phyloP scores from a whole-genome alignment of 495 filamentous ascomycete species.

The Penicillium goetzii region DNA sequence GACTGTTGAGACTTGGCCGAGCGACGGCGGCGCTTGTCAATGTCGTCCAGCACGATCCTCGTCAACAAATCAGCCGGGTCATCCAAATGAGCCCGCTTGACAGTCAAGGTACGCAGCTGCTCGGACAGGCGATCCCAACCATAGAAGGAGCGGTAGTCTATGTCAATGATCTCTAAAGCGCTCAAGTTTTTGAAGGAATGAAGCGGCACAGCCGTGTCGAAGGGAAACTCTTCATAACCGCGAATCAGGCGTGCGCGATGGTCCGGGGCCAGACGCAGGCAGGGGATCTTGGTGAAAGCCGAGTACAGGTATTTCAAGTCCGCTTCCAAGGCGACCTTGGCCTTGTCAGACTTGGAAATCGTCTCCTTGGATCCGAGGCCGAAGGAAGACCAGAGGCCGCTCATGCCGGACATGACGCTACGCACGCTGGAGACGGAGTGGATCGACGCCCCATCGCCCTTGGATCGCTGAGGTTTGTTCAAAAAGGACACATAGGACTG shows the following conservation, averaged over 20 bases:
- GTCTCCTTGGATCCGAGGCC: constrained; percentile 75
- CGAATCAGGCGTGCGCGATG: constrained; percentile 84
- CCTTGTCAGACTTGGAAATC: constrained; percentile 78
- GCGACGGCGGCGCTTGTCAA: constrained; percentile 84
- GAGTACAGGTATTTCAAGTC: constrained; percentile 97
- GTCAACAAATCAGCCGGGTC: constrained; percentile 89
- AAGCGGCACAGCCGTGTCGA: constrained; percentile 95
- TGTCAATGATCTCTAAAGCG: constrained; percentile 88
- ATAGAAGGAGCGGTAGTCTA: constrained; percentile 95
- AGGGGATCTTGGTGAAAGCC: constrained; percentile 97
- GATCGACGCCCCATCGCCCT: constrained; percentile 84
- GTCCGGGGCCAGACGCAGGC: constrained; percentile 83
- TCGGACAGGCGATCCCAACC: constrained; percentile 95
- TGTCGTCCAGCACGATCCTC: constrained; percentile 92
- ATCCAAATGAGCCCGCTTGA: constrained; percentile 85
- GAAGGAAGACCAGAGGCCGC: constrained; percentile 85
- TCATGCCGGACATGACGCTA: constrained; percentile 97
- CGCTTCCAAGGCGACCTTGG: constrained; percentile 78
- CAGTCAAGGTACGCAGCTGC: constrained; percentile 83
- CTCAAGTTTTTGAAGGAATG: constrained; percentile 96
- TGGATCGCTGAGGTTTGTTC: constrained; percentile 71
- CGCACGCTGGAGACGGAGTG: constrained; percentile 95
- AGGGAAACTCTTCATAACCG: constrained; percentile 96
- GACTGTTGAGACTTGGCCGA: constrained; percentile 84
- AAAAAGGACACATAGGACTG: constrained; percentile 96